Evolutionary conservation across 78 protist species (phyloP).

Genomic region (Dictyostelium discoideum): dicty_2.7 NC_007090.3:3885501-3886000

Average conservation of each 20-base stretch:
- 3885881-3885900: conserved; percentile 3
- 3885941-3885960: neutral
- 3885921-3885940: neutral
- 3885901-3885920: neutral
- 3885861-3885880: neutral
- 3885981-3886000: neutral
- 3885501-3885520: neutral
- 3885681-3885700: neutral
- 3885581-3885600: neutral
- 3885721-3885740: neutral
- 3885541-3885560: neutral
- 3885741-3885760: neutral
- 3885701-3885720: neutral
- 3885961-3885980: conserved; percentile 21
- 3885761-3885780: neutral
- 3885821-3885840: neutral
- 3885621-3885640: neutral
- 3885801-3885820: conserved; percentile 13
- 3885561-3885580: neutral
- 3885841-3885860: neutral
- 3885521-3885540: neutral
- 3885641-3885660: neutral
- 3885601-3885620: neutral
- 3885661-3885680: neutral
- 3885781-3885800: neutral